Percentiles rank a stretch among this genome's conserved stretches.
Evolutionary conservation across 306 rosid species (phyloP).

Genomic region (Leucaena leucocephala): DNA sequence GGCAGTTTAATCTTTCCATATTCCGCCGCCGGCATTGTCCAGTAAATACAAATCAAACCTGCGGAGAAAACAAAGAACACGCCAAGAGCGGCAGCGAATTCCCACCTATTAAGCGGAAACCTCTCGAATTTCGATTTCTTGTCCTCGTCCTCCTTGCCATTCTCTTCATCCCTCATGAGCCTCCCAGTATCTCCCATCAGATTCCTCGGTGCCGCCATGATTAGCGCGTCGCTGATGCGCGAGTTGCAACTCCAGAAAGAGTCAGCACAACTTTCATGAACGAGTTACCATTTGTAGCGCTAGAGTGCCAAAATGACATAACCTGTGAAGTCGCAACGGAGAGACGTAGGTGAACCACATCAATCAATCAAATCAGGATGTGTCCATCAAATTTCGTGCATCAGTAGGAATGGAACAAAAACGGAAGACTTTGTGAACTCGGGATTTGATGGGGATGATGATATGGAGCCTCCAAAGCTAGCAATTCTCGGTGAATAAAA

Average conservation of each 20-base stretch:
- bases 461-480: not conserved
- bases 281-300: not conserved
- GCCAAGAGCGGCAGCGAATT: constrained; percentile 56
- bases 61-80: constrained; percentile 68
- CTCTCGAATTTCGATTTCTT: constrained; percentile 70
- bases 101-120: constrained; percentile 70
- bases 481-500: not conserved
- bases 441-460: constrained; percentile 3
- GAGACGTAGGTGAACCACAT: constrained; percentile 10
- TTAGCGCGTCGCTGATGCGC: not conserved
- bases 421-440: not conserved
- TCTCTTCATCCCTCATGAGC: constrained; percentile 68
- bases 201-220: constrained; percentile 93
- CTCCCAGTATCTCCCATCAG: constrained; percentile 46
- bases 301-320: not conserved
- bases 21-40: constrained; percentile 78
- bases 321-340: not conserved
- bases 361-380: constrained; percentile 41
- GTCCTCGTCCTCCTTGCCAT: constrained; percentile 60
- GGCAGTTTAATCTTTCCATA: constrained; percentile 73
- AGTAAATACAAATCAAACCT: constrained; percentile 75
- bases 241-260: constrained; percentile 14
- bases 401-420: not conserved
- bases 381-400: constrained; percentile 19
- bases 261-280: constrained; percentile 5